Base-by-base conservation (phyloP, 2,329 filamentous ascomycete genomes). In the Biscogniauxia marginata region DNA sequence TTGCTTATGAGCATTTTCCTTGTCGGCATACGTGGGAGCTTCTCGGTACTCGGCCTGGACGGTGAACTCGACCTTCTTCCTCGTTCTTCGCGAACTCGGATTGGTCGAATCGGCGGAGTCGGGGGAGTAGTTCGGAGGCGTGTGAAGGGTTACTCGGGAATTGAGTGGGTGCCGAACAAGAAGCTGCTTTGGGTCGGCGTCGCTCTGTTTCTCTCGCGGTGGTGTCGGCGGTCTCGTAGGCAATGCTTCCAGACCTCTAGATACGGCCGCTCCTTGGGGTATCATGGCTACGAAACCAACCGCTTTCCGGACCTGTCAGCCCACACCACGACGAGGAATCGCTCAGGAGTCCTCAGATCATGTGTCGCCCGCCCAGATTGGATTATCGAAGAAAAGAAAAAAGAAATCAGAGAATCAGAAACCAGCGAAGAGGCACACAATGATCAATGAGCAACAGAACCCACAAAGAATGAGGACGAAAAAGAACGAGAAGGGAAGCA, bases 151-250 rank as follows among this genome's bases (percentile, higher is more conserved):
- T 30, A 68, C 59, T 56, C 69, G 68, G 21, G 71, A 69, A 60
- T 80, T 73, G 66, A 75, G 65, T n/a, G 73, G 63, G 30, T 73
- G 70, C 60, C 71, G 71, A 44, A 67, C 65, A 46, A 74, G 64
- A n/a, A 70, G 63, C 39, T 72, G 65, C 60, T 75, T 76, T 51
- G 67, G 64, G 50, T 75, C 73, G 55, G 66, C 54, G 44, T 77
- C 75, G 63, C 70, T 69, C 24, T 70, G 73, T 34, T 78, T 74
- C 68, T 84, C 83, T 63, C 80, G 81, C n/a, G 86, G 86, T 48
- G 86, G 86, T 30, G 86, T 89, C n/a, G 86, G 86, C 22, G 86
- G 86, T 71, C 84, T 80, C 58, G 82, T 71, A 60, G 79, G 76
- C 53, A 86, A 75, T 55, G 78, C 76, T 60, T 84, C 80, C 64